Evolutionary conservation across 495 filamentous ascomycete genomes (phyloP), one percentile per base, ranked within the genome.

Genomic region (Hypoxylon cercidicola): DNA sequence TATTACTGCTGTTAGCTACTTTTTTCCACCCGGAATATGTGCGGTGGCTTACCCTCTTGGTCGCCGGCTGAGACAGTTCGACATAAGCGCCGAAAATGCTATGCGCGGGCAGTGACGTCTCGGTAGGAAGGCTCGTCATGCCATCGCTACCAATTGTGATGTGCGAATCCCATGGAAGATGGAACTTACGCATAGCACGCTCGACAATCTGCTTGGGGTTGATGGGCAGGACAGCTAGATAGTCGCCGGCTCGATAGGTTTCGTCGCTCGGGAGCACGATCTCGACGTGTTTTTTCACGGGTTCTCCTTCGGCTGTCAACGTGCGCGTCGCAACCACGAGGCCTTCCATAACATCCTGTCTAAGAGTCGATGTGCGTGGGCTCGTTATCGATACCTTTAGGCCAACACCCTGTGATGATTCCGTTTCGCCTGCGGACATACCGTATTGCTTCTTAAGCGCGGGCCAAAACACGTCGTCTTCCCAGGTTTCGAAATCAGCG

Each of bases 241-340:
- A 93, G 65, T 94, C 91, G 39, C 91, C 90, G 15, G 87, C 83
- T 37, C 80, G 79, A 72, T 93, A 93, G 4, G 80, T 79, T 79
- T 88, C 85, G 30, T 84, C 89, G 5, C 75, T 79, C 0, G 90
- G 90, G 0, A 93, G 76, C 46, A 84, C 78, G 54, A 93, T 81
- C 55, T 87, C 84, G 23, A 93, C 73, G 67, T 91, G 84, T 30
- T 84, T 82, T 77, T 92, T 92, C 25, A 78, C 73, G 0, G 87
- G 81, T 12, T 81, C 82, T 0, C 78, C 84, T 0, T 81, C 75
- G 0, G 80, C 74, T 0, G 88, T 88, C 13, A 92, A 77, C 1
- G 81, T 69, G 35, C 75, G 72, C 35, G 84, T 84, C 1, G 82
- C 81, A 0, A 89, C 55, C 3, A 91, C 86, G 0, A 82, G 74